Base-by-base conservation (phyloP, 345 rosid genomes). In the Zanthoxylum bungeanum region DNA sequence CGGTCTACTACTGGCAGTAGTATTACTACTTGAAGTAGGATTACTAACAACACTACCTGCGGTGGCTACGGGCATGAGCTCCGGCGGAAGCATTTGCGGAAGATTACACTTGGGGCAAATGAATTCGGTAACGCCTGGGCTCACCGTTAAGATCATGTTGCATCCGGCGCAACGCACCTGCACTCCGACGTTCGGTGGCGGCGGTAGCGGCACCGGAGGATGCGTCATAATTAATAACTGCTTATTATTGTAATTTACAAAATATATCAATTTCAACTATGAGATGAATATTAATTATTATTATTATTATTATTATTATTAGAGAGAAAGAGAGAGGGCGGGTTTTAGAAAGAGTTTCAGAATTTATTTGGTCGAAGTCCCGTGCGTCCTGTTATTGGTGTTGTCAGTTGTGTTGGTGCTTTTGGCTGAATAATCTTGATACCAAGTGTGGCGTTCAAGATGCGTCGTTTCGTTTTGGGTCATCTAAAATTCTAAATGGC, bases 111-210 rank as follows among this genome's bases (percentile, higher is more conserved):
- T 80, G n/a, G 93, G 91, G 68, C 97, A 94, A 11, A 84, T 86
- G 83, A 94, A 90, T 81, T 94, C 97, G 9, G 86, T 75, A 12
- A 88, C 80, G 36, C 97, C 97, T 6, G 85, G 85, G 1, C 73
- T 83, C 19, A 92, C 98, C 25, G 91, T 83, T 21, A 92, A 77
- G 81, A 94, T 89, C 81, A 81, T 80, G 22, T 93, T 85, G 82
- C 98, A 94, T 3, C 98, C 98, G 3, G 98, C 98, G 80, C 98
- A 94, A 39, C 97, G 81, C 25, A 94, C 98, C 79, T 94, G 97
- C 39, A 89, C 93, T 30, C 93, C 97, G 40, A 75, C 82, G 69
- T 83, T 70, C 8, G 67, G 80, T 65, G 62, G 82, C 63, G 75
- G 71, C 44, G 86, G 93, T 50, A 92, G 89, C 10, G 88, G 86